A percentile compares a stretch with the other conserved stretches of the same genome.
phyloP scores from a whole-genome alignment of 139 green algal genomes.

The Mychonastes homosphaera region DNA sequence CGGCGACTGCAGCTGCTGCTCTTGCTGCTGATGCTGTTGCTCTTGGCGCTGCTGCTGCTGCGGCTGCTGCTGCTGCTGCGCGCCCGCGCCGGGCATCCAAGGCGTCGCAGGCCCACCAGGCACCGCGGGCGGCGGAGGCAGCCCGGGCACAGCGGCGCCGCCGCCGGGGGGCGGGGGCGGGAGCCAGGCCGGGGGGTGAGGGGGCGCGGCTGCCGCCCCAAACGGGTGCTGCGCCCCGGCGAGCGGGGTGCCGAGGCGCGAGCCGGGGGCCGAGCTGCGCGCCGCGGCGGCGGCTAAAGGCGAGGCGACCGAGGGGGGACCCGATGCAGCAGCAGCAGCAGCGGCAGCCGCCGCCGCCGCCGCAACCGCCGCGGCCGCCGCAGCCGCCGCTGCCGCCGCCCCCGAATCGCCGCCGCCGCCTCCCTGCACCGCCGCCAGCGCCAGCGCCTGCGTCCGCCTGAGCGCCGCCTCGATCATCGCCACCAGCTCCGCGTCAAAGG shows the following conservation, averaged over 20 bases:
- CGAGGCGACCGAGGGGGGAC: too few species aligned
- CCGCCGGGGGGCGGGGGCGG: neutral
- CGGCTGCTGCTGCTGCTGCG: neutral
- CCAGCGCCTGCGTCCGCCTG: neutral
- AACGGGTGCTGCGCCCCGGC: too few species aligned
- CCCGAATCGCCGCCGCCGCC: neutral
- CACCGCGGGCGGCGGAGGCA: neutral
- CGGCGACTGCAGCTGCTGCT: conserved; percentile 3
- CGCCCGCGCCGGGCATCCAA: conserved; percentile 1
- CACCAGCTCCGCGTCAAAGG: conserved; percentile 1
- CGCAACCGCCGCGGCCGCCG: too few species aligned
- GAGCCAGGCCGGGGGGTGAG: neutral
- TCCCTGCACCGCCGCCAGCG: neutral
- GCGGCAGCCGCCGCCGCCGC: too few species aligned
- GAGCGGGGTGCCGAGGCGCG: too few species aligned
- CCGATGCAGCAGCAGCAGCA: too few species aligned
- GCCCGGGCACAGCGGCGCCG: neutral
- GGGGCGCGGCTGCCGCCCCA: too few species aligned
- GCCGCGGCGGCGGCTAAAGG: too few species aligned
- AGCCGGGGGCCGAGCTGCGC: too few species aligned
- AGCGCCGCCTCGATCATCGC: neutral
- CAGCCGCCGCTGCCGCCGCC: too few species aligned
- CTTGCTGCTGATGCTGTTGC: neutral
- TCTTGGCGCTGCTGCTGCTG: neutral
- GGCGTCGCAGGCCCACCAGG: conserved; percentile 7